Conservation (phyloP, 345 rosid species). For the Aegle marmelos region DNA sequence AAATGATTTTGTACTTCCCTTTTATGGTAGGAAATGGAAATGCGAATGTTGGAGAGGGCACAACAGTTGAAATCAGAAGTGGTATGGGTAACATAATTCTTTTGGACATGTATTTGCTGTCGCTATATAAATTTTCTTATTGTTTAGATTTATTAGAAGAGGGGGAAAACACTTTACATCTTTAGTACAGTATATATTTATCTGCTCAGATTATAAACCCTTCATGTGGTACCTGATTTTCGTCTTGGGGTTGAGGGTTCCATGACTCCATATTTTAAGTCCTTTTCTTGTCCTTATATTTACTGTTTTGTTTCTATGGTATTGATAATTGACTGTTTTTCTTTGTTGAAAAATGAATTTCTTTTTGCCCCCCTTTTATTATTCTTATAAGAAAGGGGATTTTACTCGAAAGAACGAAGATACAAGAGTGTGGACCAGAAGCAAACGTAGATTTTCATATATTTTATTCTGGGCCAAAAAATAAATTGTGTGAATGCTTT, state of each 20-base stretch:
- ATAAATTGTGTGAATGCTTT: neutral
- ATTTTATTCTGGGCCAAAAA: neutral
- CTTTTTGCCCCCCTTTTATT: neutral
- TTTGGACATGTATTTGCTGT: neutral
- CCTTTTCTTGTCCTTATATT: neutral
- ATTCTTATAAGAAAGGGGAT: neutral
- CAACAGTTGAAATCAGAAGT: slow-evolving; percentile 65
- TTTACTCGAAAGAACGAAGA: neutral
- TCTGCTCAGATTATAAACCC: neutral
- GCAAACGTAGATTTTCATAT: no score
- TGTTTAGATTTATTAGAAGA: neutral
- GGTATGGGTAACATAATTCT: slow-evolving; percentile 42
- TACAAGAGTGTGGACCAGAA: neutral
- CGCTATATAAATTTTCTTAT: neutral
- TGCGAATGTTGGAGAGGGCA: slow-evolving; percentile 67
- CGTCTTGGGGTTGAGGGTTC: neutral
- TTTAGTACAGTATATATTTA: neutral
- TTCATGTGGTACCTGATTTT: neutral
- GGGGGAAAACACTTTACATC: neutral
- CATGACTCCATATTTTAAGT: neutral
- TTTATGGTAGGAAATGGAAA: slow-evolving; percentile 75
- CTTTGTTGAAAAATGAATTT: neutral
- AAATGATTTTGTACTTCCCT: slow-evolving; percentile 21
- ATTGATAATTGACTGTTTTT: neutral
- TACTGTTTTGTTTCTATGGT: neutral